Percentiles rank a stretch among this genome's conserved stretches.
Evolutionary conservation across 352 stramenopile species (phyloP).

Genomic region (Phytophthora sojae): DNA sequence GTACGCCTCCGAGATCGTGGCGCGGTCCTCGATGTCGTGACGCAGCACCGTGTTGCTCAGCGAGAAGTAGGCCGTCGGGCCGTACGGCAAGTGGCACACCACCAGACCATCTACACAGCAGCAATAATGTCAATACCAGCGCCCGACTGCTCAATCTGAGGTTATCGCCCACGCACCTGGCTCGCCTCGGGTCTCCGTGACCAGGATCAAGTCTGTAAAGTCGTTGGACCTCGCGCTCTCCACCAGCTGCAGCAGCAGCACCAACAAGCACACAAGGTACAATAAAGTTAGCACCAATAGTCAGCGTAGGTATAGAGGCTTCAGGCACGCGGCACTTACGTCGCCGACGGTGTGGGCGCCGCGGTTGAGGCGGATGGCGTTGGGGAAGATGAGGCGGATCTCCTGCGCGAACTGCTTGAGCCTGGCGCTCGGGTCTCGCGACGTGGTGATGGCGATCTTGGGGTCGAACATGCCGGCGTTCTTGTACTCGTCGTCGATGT

Average conservation of each 20-base stretch:
- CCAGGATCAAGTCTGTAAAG: constrained; percentile 98
- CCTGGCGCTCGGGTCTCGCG: constrained; percentile 95
- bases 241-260: constrained; percentile 85
- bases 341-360: constrained; percentile 94
- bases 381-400: constrained; percentile 98
- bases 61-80: constrained; percentile 99
- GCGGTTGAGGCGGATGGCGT: constrained; percentile 98
- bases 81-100: constrained; percentile 98
- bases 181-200: constrained; percentile 99
- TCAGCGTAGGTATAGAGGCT: too few relatives aligned
- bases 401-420: constrained; percentile 99
- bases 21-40: constrained; percentile 98
- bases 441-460: constrained; percentile 99
- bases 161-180: constrained; percentile 66
- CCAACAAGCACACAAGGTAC: not conserved
- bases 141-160: not conserved
- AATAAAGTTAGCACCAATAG: not conserved
- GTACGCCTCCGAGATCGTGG: constrained; percentile 93
- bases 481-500: constrained; percentile 99
- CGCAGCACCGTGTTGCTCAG: constrained; percentile 97
- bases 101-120: constrained; percentile 93
- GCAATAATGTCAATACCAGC: constrained; percentile 3
- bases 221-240: constrained; percentile 96
- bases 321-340: constrained; percentile 41
- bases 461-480: constrained; percentile 97